Percentiles rank a stretch among this genome's conserved stretches.
These are phyloP conservation scores for Wallacemonas sp. DNA, from an alignment of 208 protist species.

Conservation along the genomic window DNA sequence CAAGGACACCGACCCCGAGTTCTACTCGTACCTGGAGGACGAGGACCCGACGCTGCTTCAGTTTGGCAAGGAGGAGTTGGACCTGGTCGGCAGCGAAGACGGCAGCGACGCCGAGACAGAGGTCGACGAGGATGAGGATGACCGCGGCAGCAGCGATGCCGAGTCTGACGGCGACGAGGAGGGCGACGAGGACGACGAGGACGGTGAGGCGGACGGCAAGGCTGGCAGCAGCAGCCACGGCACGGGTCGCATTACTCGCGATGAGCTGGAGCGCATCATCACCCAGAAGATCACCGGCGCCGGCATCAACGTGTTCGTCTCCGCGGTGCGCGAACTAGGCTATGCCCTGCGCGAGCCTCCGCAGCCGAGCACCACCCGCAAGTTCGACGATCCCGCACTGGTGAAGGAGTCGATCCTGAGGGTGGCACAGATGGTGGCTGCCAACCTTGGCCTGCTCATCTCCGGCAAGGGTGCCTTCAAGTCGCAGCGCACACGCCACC, in stretches of 20 bases:
- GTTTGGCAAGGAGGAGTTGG: conserved; percentile 83
- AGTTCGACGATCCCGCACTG: conserved; percentile 89
- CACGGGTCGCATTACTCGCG: conserved; percentile 44
- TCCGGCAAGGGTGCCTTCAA: conserved; percentile 84
- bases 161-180: conserved; percentile 34
- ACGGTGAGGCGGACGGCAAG: not conserved
- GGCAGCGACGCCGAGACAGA: conserved; percentile 83
- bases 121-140: conserved; percentile 57
- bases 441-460: conserved; percentile 71
- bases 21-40: conserved; percentile 90
- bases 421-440: conserved; percentile 58
- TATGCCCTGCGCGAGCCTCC: conserved; percentile 75
- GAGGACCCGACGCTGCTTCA: conserved; percentile 88
- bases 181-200: conserved; percentile 31
- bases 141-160: conserved; percentile 19
- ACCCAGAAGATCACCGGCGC: conserved; percentile 40
- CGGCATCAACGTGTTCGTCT: conserved; percentile 79
- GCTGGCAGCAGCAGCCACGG: conserved; percentile 18
- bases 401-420: conserved; percentile 84
- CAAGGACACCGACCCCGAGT: conserved; percentile 89
- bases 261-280: conserved; percentile 57
- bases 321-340: conserved; percentile 76
- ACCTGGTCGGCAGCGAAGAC: conserved; percentile 55
- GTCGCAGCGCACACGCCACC: conserved; percentile 70
- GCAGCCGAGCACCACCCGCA: conserved; percentile 60